Evolutionary conservation across 768 basidiomycete species (phyloP).

Genomic region (Podaxis sp.): DNA sequence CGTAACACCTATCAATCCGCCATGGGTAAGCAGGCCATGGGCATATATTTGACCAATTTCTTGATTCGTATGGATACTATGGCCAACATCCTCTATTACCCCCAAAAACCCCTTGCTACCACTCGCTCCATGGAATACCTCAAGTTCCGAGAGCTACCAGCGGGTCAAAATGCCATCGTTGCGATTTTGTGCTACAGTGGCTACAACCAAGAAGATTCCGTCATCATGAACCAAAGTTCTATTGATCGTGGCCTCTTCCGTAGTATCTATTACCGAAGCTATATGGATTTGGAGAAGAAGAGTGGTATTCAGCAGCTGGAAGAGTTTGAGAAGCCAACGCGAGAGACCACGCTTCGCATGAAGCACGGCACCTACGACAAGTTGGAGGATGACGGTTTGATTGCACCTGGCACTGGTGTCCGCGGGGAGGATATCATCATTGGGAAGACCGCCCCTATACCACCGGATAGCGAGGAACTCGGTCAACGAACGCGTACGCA

Average conservation of each 20-base stretch:
- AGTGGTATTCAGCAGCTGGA: conserved; percentile 88
- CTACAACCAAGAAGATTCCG: conserved; percentile 99
- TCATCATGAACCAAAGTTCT: conserved; percentile 99
- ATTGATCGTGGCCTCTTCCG: conserved; percentile 98
- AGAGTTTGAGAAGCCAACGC: conserved; percentile 94
- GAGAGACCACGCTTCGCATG: conserved; percentile 91
- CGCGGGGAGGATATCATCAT: conserved; percentile 98
- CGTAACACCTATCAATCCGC: conserved; percentile 99
- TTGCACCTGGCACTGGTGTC: conserved; percentile 93
- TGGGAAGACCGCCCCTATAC: conserved; percentile 97
- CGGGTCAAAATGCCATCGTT: conserved; percentile 98
- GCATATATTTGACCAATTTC: conserved; percentile 97
- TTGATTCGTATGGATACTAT: conserved; percentile 99
- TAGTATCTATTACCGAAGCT: conserved; percentile 97
- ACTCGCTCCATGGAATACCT: conserved; percentile 99
- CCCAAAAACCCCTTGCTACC: conserved; percentile 97
- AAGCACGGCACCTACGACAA: conserved; percentile 99
- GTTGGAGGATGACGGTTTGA: conserved; percentile 92
- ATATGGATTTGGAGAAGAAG: conserved; percentile 98
- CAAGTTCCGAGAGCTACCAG: conserved; percentile 96
- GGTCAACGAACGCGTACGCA: conserved; percentile 94
- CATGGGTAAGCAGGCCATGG: conserved; percentile 99
- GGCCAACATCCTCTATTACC: conserved; percentile 99
- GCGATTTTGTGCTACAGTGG: conserved; percentile 98
- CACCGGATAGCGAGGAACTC: conserved; percentile 94